Base-by-base conservation (phyloP, 2,329 filamentous ascomycete species). In the Knufia petricola region DNA sequence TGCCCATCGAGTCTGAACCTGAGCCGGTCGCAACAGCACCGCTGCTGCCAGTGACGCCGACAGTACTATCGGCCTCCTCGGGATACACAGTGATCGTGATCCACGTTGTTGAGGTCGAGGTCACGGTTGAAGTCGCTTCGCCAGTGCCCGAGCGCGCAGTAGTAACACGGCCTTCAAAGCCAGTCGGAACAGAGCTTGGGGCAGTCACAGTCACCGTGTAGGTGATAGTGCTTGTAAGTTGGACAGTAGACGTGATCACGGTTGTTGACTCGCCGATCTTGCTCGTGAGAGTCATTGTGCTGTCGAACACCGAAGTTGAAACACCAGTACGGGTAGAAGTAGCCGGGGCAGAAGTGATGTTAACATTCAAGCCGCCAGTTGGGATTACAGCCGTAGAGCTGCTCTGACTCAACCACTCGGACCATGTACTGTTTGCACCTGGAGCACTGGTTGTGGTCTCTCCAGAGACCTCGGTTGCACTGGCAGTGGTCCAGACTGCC, bases 31-130 rank as follows among this genome's bases (percentile, higher is more conserved):
- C n/a, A 20, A 19, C 20, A 20, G 8, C 17, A 38, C n/a, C 37
- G 20, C 20, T 40, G 15, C 15, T 13, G 24, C 40, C 30, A 32
- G 30, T 43, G 24, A 20, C 40, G n/a, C 10, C 40, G 7, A 3
- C n/a, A 4, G 40, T n/a, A 23, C 13, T 28, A n/a, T 24, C 40
- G 3, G 40, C 15, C 30, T 34, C 9, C 24, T 32, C 26, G 3
- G 41, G 30, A 19, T 45, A 45, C 7, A 45, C 13, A 2, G 41
- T 45, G 15, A 45, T 45, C 3, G 41, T 45, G 26, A 34, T 9
- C 10, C 24, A 32, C 7, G 24, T 45, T 19, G 41, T 45, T 7
- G 41, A 45, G 17, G 41, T 45, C 6, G 28, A 32, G 13, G 24
- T 45, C 4, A 46, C 26, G 15, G 43, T 46, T 30, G 28, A 13